Evolutionary conservation across 208 protist species (phyloP).

Genomic region (Crithidia mellificae): DNA sequence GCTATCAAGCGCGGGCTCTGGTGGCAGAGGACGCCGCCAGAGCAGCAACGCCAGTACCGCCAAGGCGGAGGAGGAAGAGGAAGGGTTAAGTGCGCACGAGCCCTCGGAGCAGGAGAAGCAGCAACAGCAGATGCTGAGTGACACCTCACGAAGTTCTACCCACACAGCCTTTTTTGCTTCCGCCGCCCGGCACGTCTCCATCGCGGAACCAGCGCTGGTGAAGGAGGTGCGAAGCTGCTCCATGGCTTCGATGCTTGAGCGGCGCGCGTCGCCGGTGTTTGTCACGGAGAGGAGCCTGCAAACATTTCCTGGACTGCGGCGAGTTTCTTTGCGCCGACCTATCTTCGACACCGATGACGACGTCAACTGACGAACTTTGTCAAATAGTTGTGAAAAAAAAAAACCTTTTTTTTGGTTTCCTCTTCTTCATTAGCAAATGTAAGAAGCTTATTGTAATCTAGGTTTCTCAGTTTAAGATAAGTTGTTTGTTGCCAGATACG

Average conservation of each 20-base stretch:
- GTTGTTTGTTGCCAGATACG: too few relatives aligned
- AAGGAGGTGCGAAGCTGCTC: not conserved
- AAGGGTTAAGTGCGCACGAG: too few relatives aligned
- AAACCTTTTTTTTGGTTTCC: too few relatives aligned
- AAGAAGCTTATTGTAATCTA: too few relatives aligned
- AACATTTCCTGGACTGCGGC: conserved; percentile 7
- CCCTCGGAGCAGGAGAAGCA: too few relatives aligned
- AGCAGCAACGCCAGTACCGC: not conserved
- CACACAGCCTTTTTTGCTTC: not conserved
- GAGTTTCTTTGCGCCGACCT: conserved; percentile 7
- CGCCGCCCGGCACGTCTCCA: not conserved
- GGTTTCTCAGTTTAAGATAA: too few relatives aligned
- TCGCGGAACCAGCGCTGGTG: not conserved
- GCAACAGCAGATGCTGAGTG: too few relatives aligned
- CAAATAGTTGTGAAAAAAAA: too few relatives aligned
- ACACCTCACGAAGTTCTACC: not conserved
- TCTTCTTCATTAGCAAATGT: too few relatives aligned
- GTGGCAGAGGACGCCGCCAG: not conserved
- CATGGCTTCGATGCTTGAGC: not conserved
- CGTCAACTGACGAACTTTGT: not conserved
- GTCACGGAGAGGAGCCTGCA: not conserved
- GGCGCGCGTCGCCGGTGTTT: not conserved
- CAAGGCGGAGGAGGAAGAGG: not conserved
- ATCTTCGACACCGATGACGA: conserved; percentile 9
- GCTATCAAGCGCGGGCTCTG: not conserved